Conservation (phyloP, 768 basidiomycete species). For the Kwoniella botswanensis region DNA sequence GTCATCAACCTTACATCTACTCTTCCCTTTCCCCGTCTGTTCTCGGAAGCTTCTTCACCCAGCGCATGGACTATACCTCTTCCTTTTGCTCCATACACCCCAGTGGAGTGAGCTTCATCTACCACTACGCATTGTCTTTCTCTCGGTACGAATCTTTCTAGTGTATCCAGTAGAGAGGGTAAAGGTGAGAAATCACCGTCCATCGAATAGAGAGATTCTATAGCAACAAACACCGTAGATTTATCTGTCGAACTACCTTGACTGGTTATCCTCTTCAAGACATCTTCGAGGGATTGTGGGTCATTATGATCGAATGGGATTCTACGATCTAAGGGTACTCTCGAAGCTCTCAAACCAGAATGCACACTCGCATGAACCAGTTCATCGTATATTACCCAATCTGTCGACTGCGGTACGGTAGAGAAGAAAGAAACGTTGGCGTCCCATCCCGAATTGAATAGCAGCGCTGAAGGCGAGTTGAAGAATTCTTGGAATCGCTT, state of each 20-base stretch:
- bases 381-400: conserved; percentile 80
- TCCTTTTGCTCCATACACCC: conserved; percentile 80
- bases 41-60: conserved; percentile 58
- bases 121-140: conserved; percentile 74
- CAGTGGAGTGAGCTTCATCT: conserved; percentile 93
- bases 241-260: conserved; percentile 53
- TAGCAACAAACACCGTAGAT: conserved; percentile 70
- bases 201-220: conserved; percentile 94
- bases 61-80: conserved; percentile 73
- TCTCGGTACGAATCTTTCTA: conserved; percentile 65
- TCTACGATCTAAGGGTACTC: conserved; percentile 58
- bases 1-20: conserved; percentile 83
- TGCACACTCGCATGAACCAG: conserved; percentile 89
- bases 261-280: conserved; percentile 61
- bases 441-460: conserved; percentile 93
- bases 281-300: conserved; percentile 62
- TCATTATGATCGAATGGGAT: conserved; percentile 76
- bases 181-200: conserved; percentile 90
- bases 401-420: conserved; percentile 74
- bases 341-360: conserved; percentile 78
- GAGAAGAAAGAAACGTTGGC: conserved; percentile 88
- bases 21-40: conserved; percentile 64
- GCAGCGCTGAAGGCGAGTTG: conserved; percentile 67
- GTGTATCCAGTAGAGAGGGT: conserved; percentile 66
- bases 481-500: conserved; percentile 71